These are phyloP conservation scores for Hirsutella thompsonii DNA, from an alignment of 2,329 filamentous ascomycete species.

Conservation along the genomic window DNA sequence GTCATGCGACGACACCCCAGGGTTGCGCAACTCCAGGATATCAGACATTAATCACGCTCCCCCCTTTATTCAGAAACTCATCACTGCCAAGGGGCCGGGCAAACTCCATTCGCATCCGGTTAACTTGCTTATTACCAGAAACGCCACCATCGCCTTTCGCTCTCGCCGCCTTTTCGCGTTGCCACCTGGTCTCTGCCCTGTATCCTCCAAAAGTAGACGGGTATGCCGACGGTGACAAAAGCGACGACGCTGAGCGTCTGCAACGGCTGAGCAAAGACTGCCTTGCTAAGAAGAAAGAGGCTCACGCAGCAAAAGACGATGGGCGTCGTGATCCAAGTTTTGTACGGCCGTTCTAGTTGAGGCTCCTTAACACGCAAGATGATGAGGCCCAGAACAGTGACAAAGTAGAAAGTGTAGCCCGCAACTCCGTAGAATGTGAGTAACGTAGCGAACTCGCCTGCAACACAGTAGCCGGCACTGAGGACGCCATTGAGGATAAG, in stretches of 20 bases:
- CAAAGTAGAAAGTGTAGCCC: slow-evolving; percentile 93
- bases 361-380: slow-evolving; percentile 81
- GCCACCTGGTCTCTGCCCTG: slow-evolving; percentile 44
- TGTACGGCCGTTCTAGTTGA: slow-evolving; percentile 77
- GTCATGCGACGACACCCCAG: too few species aligned
- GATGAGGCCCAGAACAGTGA: slow-evolving; percentile 87
- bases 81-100: background rate
- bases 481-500: slow-evolving; percentile 69
- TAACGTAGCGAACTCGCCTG: slow-evolving; percentile 84
- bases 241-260: slow-evolving; percentile 79
- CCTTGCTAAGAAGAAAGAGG: slow-evolving; percentile 76
- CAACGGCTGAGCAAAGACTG: slow-evolving; percentile 79
- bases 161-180: slow-evolving; percentile 22
- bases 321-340: slow-evolving; percentile 92
- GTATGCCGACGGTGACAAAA: slow-evolving; percentile 74
- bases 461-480: slow-evolving; percentile 63
- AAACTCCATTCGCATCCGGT: too few species aligned
- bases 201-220: slow-evolving; percentile 82
- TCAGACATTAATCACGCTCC: background rate
- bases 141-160: slow-evolving; percentile 37
- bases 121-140: slow-evolving; percentile 36
- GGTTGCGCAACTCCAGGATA: background rate
- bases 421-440: slow-evolving; percentile 97
- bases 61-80: background rate
- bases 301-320: slow-evolving; percentile 98